These are phyloP conservation scores for Amoeboaphelidium occidentale DNA, from an alignment of 371 early-diverging fungal species.

Conservation along the genomic window DNA sequence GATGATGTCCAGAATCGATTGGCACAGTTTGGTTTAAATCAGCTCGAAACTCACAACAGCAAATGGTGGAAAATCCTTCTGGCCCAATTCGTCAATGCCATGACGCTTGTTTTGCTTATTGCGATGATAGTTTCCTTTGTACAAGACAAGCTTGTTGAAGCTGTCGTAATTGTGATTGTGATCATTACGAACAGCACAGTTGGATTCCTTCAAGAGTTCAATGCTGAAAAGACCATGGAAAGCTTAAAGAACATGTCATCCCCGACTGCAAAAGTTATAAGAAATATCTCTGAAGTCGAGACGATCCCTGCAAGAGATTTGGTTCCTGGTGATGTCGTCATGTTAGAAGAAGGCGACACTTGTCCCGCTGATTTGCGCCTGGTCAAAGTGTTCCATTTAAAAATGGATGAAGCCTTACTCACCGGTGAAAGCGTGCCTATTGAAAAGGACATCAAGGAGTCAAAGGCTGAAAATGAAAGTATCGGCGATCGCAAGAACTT, in stretches of 20 bases:
- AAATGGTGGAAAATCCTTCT: background rate
- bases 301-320: slow-evolving; percentile 1
- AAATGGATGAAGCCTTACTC: slow-evolving; percentile 4
- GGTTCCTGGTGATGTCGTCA: slow-evolving; percentile 7
- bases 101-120: background rate
- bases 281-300: background rate
- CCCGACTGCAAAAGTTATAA: background rate
- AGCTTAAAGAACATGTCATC: background rate
- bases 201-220: slow-evolving; percentile 2
- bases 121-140: background rate
- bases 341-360: slow-evolving; percentile 6
- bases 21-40: background rate
- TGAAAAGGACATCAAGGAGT: background rate
- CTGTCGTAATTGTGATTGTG: background rate
- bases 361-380: slow-evolving; percentile 5
- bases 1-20: background rate
- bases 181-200: background rate
- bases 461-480: background rate
- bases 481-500: slow-evolving; percentile 28
- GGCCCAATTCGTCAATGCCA: background rate
- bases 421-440: slow-evolving; percentile 2
- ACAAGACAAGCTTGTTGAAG: background rate
- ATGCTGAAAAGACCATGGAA: slow-evolving; percentile 1
- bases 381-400: slow-evolving; percentile 1
- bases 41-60: background rate